Conservation (phyloP, 192 early-diverging fungal species). For the Phycomyces blakesleeanus region DNA sequence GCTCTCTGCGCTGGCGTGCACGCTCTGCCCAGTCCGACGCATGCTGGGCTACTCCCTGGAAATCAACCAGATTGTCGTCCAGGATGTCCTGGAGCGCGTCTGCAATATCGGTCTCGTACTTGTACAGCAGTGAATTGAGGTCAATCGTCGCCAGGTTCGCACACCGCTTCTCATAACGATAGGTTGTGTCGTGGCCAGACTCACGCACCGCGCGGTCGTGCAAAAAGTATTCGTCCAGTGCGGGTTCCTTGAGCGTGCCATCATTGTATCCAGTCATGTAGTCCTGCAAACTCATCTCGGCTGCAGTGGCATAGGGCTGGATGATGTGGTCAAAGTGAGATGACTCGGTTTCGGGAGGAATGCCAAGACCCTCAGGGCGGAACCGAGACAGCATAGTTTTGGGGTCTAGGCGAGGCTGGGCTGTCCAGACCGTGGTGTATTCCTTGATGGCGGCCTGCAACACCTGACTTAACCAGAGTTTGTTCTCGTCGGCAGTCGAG, state of each 20-base stretch:
- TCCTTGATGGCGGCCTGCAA: conserved; percentile 84
- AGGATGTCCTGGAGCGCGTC: conserved; percentile 60
- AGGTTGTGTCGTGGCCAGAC: conserved; percentile 94
- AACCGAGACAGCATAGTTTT: conserved; percentile 77
- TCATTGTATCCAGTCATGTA: conserved; percentile 70
- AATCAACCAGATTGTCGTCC: conserved; percentile 49
- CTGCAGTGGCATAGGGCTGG: conserved; percentile 70
- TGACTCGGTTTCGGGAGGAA: conserved; percentile 96
- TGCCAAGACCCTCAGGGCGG: conserved; percentile 83
- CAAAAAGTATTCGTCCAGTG: conserved; percentile 91
- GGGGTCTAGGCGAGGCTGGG: conserved; percentile 68
- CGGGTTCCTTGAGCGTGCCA: conserved; percentile 69
- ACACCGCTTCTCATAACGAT: conserved; percentile 86
- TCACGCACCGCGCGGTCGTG: conserved; percentile 96
- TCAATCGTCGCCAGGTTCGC: conserved; percentile 92
- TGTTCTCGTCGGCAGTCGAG: conserved; percentile 46
- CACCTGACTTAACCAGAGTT: conserved; percentile 66
- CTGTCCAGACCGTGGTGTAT: conserved; percentile 90
- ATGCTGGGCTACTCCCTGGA: conserved; percentile 40
- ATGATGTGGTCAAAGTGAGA: conserved; percentile 84
- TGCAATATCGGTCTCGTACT: conserved; percentile 91
- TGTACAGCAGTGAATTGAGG: conserved; percentile 88
- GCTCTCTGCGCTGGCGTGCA: conserved; percentile 53
- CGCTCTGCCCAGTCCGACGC: conserved; percentile 62
- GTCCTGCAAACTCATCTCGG: conserved; percentile 64